These are phyloP conservation scores for Teunomyces panamensis DNA, from an alignment of 805 yeast genomes.

Conservation along the genomic window DNA sequence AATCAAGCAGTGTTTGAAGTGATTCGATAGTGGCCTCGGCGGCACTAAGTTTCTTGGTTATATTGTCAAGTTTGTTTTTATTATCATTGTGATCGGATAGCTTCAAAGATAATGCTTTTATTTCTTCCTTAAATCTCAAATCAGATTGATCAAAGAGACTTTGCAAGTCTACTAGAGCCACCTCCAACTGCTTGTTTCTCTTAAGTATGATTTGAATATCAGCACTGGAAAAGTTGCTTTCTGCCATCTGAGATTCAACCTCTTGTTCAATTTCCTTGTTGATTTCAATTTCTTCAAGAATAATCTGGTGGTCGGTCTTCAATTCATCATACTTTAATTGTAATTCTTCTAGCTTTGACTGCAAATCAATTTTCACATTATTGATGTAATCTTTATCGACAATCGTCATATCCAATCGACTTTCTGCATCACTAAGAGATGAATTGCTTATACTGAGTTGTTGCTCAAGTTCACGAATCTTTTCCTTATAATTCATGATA, in stretches of 20 bases:
- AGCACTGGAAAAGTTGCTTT: slow-evolving; percentile 9
- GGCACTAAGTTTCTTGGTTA: slow-evolving; percentile 11
- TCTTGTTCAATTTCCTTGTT: slow-evolving; percentile 37
- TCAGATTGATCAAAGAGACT: slow-evolving; percentile 25
- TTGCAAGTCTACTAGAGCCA: slow-evolving; percentile 36
- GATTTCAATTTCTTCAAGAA: slow-evolving; percentile 36
- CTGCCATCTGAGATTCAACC: slow-evolving; percentile 17
- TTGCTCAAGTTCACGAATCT: slow-evolving; percentile 14
- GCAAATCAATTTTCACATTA: slow-evolving; percentile 30
- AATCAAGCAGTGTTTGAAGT: slow-evolving; percentile 32
- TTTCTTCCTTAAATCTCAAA: slow-evolving; percentile 15
- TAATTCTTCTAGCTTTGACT: slow-evolving; percentile 20
- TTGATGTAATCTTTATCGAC: slow-evolving; percentile 47
- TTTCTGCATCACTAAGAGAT: slow-evolving; percentile 14
- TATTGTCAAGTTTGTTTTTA: slow-evolving; percentile 30
- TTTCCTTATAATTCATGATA: slow-evolving; percentile 16
- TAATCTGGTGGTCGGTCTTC: slow-evolving; percentile 25
- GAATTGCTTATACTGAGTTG: slow-evolving; percentile 8
- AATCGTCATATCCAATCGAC: slow-evolving; percentile 24
- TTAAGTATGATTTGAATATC: slow-evolving; percentile 23
- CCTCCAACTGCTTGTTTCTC: slow-evolving; percentile 39
- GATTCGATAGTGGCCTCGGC: slow-evolving; percentile 24
- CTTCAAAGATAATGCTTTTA: slow-evolving; percentile 11
- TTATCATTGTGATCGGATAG: slow-evolving; percentile 24
- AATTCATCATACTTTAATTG: slow-evolving; percentile 28